Percentiles rank a stretch among this genome's conserved stretches.
phyloP scores from a whole-genome alignment of 2,329 filamentous ascomycete genomes.

The Myriosclerotinia scirpicola region DNA sequence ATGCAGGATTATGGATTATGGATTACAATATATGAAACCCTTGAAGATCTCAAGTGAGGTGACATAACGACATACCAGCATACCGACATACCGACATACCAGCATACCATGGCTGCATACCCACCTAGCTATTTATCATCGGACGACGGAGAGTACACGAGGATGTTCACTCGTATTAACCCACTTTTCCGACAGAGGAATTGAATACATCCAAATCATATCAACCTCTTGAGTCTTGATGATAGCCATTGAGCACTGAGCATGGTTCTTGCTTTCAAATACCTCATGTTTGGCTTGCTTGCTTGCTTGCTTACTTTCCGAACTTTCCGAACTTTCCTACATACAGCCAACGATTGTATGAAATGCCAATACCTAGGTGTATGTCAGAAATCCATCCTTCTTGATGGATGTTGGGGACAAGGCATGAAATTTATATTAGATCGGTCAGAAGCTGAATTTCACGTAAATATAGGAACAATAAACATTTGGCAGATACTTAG shows the following conservation, averaged over 20 bases:
- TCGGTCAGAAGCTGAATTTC: not conserved
- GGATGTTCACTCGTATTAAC: not conserved
- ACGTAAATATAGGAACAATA: not conserved
- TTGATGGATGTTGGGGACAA: not conserved
- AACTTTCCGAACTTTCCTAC: not conserved
- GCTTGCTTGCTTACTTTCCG: not conserved
- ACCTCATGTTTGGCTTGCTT: not conserved
- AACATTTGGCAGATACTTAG: not conserved
- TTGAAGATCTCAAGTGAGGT: constrained; percentile 3
- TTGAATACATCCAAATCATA: not conserved
- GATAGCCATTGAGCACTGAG: not conserved
- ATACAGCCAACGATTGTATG: not conserved
- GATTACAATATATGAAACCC: not conserved
- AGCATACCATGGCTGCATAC: too few species aligned
- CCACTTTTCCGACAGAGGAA: not conserved
- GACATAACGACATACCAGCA: not conserved
- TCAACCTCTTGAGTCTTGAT: not conserved
- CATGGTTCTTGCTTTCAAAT: not conserved
- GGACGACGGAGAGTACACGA: not conserved
- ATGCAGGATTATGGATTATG: not conserved
- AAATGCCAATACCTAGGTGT: not conserved
- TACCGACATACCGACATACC: not conserved
- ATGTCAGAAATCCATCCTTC: not conserved
- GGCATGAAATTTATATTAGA: not conserved
- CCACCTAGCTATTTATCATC: too few species aligned